Evolutionary conservation across 2,329 filamentous ascomycete species (phyloP), one percentile per base, ranked within the genome.

Genomic region (Neospermospora avenae): DNA sequence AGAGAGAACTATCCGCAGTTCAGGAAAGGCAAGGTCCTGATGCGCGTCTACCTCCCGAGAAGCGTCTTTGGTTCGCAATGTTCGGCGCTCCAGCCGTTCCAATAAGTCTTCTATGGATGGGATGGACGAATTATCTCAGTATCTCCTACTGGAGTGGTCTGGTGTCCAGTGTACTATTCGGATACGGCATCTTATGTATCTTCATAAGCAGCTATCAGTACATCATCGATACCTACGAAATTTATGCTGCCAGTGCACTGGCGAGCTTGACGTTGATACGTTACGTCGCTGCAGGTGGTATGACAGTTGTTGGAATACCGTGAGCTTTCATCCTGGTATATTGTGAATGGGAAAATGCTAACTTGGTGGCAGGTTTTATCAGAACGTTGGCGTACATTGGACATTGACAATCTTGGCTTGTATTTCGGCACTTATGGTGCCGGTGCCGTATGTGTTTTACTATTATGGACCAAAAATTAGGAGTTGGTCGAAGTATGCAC

Each of bases 241-340:
- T 57, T 41, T 61, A 67, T 48, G 61, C 65, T 16, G 61, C 63
- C 0, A 46, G 39, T 39, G 61, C 61, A 1, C 28, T 67, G 28
- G 61, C 59, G 13, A 52, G 42, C 34, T 25, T 68, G n/a, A 66
- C 63, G 28, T 14, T 66, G 5, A 64, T 64, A 13, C 41, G 64
- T 16, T 67, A 67, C 44, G 39, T 66, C 3, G 63, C 57, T 35
- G 62, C 65, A 1, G 64, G 64, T 28, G 62, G 62, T 1, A 66
- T 66, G 65, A 54, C 60, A 0, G 58, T 58, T 11, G 65, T 63
- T 5, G 59, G 60, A 2, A 64, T 64, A 35, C 62, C 63, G 59
- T 61, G 35, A 58, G 57, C 63, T 54, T 13, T 80, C 59, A 74
- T 31, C 77, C 45, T 79, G 81, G 74, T 75, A 80, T 78, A 73